Evolutionary conservation across 2,329 filamentous ascomycete genomes (phyloP), one percentile per base, ranked within the genome.

Genomic region (Claviceps capensis): DNA sequence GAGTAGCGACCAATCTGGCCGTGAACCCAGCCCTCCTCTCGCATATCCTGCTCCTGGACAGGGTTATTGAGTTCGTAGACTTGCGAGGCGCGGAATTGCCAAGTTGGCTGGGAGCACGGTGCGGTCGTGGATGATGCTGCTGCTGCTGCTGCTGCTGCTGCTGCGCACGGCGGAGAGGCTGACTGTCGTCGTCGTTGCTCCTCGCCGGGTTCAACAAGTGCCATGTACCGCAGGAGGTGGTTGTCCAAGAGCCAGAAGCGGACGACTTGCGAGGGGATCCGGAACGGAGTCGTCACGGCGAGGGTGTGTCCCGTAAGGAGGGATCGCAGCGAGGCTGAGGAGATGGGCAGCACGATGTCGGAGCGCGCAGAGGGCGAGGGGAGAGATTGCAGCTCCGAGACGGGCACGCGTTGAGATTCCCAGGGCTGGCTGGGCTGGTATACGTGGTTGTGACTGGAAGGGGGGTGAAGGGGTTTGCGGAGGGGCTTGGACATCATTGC

Each of bases 21-120:
- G 5, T 70, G 66, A 0, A 81, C 60, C 75, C 79, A 81, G 0
- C 76, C 79, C 41, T 77, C 74, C 43, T 69, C 66, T 45, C 70
- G 72, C 68, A 83, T 77, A 50, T 73, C 67, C 0, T 69, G 65
- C 1, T 78, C 65, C 0, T 72, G 65, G 1, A 81, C 68, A 0
- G 80, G 76, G 60, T 83, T 75, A 58, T 82, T 82, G 26, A 85
- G 70, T 62, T 80, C 72, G 59, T 83, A 85, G 1, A 85, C 69
- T 57, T 82, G 67, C 2, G 53, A 47, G 17, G 67, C 53, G 30
- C 50, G 50, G 52, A 66, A 67, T 2, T 54, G 57, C 62, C 62
- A 68, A 43, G 37, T 51, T 13, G 34, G n/a, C n/a, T 37, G 53
- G 4, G 48, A 38, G 16, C 40, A 44, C 3, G 44, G 30, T 11